Evolutionary conservation across 2,329 filamentous ascomycete genomes (phyloP).

Genomic region (Stylonectria norvegica): DNA sequence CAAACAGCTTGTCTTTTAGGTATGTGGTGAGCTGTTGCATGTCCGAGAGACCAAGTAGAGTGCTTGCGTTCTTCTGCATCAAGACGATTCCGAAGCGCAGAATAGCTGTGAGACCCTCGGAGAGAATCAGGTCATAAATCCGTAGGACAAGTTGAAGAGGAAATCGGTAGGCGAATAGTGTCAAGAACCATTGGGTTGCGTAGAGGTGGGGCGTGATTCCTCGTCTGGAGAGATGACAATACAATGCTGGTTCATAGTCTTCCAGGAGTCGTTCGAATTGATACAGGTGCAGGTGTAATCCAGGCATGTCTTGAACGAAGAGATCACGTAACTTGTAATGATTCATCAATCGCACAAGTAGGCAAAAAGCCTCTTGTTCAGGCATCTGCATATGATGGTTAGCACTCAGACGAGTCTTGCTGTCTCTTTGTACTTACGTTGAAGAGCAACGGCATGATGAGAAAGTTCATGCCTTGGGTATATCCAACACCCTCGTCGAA

Average conservation of each 20-base stretch:
- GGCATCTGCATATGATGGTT: constrained; percentile 63
- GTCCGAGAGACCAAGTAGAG: constrained; percentile 79
- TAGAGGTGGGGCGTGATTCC: constrained; percentile 90
- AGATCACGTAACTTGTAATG: constrained; percentile 90
- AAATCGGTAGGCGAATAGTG: constrained; percentile 97
- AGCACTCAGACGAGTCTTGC: constrained; percentile 4
- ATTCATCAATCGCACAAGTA: constrained; percentile 93
- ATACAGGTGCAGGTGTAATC: constrained; percentile 87
- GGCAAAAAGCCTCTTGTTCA: constrained; percentile 92
- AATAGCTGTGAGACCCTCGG: constrained; percentile 88
- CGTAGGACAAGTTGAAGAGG: constrained; percentile 92
- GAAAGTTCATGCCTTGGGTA: constrained; percentile 98
- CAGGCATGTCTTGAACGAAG: constrained; percentile 94
- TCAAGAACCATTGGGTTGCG: constrained; percentile 98
- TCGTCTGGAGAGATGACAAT: constrained; percentile 86
- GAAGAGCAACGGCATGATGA: constrained; percentile 93
- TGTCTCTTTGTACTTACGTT: constrained; percentile 58
- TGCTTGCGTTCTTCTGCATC: constrained; percentile 87
- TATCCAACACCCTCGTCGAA: constrained; percentile 95
- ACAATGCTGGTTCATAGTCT: constrained; percentile 88
- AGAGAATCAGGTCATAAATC: constrained; percentile 93
- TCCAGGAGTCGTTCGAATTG: constrained; percentile 93
- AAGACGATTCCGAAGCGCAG: constrained; percentile 91
- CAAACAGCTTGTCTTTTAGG: constrained; percentile 90
- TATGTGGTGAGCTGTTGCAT: constrained; percentile 88